phyloP scores from a whole-genome alignment of 2,329 filamentous ascomycete species.

The Ascocoryne sarcoides region DNA sequence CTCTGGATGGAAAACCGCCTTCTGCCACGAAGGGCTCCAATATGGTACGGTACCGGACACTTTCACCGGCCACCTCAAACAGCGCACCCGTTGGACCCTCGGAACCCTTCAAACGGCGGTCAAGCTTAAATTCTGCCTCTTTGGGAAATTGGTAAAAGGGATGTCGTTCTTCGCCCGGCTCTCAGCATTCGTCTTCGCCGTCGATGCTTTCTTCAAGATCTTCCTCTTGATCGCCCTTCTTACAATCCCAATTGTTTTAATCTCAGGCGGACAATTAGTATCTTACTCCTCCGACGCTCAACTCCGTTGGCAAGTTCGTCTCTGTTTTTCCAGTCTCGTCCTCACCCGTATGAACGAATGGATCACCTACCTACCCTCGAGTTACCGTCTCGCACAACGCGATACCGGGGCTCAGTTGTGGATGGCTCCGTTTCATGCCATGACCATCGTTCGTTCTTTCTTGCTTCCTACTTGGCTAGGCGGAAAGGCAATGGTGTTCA shows the following conservation, averaged over 20 bases:
- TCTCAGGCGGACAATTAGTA: slow-evolving; percentile 48
- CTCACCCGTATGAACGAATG: slow-evolving; percentile 47
- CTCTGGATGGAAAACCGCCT: slow-evolving; percentile 53
- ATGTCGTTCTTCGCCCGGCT: slow-evolving; percentile 51
- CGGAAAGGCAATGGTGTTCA: slow-evolving; percentile 49
- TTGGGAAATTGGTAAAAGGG: slow-evolving; percentile 40
- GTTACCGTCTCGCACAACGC: slow-evolving; percentile 50
- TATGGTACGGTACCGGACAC: slow-evolving; percentile 52
- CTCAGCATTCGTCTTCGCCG: slow-evolving; percentile 48
- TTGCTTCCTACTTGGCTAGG: slow-evolving; percentile 51
- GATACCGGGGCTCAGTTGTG: slow-evolving; percentile 48
- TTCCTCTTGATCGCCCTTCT: slow-evolving; percentile 46
- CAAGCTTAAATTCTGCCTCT: slow-evolving; percentile 52
- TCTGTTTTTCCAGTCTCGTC: slow-evolving; percentile 43
- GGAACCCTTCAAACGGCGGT: slow-evolving; percentile 51
- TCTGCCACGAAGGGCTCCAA: slow-evolving; percentile 50
- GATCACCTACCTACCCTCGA: slow-evolving; percentile 48
- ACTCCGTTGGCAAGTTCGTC: slow-evolving; percentile 49
- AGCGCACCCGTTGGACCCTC: slow-evolving; percentile 47
- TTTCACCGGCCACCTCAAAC: slow-evolving; percentile 45
- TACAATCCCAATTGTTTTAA: slow-evolving; percentile 49
- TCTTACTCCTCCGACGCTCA: slow-evolving; percentile 44
- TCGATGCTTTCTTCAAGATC: slow-evolving; percentile 47
- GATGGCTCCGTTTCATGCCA: slow-evolving; percentile 54
- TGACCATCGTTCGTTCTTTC: slow-evolving; percentile 49